phyloP scores from a whole-genome alignment of 1,284 basidiomycete genomes.

The Ganoderma meredithae region DNA sequence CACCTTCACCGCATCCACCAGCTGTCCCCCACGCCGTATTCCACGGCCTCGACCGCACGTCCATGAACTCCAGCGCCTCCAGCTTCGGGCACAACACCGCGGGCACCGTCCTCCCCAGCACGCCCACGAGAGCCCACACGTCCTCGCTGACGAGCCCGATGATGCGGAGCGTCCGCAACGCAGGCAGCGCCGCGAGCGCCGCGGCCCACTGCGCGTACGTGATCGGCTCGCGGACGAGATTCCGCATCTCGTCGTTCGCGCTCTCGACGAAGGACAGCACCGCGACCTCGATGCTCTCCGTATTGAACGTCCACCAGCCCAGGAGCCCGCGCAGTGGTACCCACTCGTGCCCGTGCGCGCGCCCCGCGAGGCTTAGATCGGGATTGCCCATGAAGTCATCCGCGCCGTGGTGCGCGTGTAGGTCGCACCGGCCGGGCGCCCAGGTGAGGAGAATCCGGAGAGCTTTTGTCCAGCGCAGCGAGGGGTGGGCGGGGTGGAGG shows the following conservation, averaged over 20 bases:
- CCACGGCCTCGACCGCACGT: slow-evolving; percentile 1
- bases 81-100: slow-evolving; percentile 9
- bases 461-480: background rate
- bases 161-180: slow-evolving; percentile 17
- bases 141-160: slow-evolving; percentile 11
- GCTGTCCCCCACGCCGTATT: background rate
- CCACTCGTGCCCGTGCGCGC: background rate
- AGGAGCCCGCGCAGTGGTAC: slow-evolving; percentile 8
- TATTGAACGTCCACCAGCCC: slow-evolving; percentile 14
- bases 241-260: background rate
- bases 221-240: background rate
- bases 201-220: background rate
- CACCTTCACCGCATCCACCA: background rate
- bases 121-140: background rate
- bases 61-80: slow-evolving; percentile 20
- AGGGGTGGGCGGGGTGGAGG: background rate
- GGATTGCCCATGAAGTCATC: background rate
- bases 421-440: background rate
- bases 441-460: background rate
- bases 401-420: background rate
- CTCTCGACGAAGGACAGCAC: slow-evolving; percentile 9
- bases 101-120: background rate
- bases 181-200: slow-evolving; percentile 12
- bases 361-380: slow-evolving; percentile 7
- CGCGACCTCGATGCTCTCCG: slow-evolving; percentile 16